Base-by-base conservation (phyloP, 345 rosid species). In the Hypericum androsaemum region DNA sequence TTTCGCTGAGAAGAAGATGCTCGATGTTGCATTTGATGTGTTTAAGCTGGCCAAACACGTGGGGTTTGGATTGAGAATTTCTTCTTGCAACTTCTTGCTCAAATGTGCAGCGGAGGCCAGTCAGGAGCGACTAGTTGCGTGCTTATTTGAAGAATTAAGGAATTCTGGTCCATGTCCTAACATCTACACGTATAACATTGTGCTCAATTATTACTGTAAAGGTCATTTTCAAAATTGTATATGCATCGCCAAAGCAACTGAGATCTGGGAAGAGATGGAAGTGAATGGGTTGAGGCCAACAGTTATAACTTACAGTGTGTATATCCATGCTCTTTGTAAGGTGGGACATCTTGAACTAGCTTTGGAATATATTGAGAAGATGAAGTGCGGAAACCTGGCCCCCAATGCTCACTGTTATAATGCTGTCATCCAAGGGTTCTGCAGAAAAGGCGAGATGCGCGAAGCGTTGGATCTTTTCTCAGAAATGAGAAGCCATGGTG, bases 71-170 rank as follows among this genome's bases (percentile, higher is more conserved):
- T 70, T 62, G 10, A 58, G 54, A 66, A 63, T 76, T 17, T 46
- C 2, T 16, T 65, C 82, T 1, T 76, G 80, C 64, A 81, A 81
- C 71, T 81, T 76, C 72, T 64, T 78, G 65, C 82, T 81, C 49
- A 81, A 81, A 58, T 72, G 78, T 60, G 65, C 59, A 43, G 53
- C 62, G 35, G 75, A 81, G 65, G 72, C 64, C 12, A 62, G 61
- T 43, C 47, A 63, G 15, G 61, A 28, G 47, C 72, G 60, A 39
- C 12, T 40, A 39, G 64, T 64, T 14, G 58, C 36, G 54, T 55
- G 52, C 38, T 52, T 76, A 57, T 74, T 69, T 57, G 68, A 67
- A 39, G 67, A 60, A 12, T 64, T 78, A 66, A 76, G 71, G 67
- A 59, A 59, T 52, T 68, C 50, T 11, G 84, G 84, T 35, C 78